A percentile compares a stretch with the other conserved stretches of the same genome.
Conservation (phyloP, 352 stramenopile species). For the Globisporangium camurandrum region DNA sequence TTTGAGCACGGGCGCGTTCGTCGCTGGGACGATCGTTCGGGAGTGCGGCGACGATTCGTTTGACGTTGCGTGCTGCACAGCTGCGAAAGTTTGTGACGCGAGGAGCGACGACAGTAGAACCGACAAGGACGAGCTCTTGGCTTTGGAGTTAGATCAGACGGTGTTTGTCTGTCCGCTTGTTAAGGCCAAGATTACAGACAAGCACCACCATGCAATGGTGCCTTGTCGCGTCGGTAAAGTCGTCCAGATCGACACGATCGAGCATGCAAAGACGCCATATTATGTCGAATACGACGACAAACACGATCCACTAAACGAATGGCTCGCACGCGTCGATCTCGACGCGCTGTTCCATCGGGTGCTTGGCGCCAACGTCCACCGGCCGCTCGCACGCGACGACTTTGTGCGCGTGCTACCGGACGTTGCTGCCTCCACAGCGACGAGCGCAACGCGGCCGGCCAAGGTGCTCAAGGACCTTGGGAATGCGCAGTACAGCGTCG, state of each 20-base stretch:
- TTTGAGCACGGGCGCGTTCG: slow-evolving; percentile 21
- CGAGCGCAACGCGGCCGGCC: slow-evolving; percentile 14
- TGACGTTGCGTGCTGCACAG: slow-evolving; percentile 35
- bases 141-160: slow-evolving; percentile 15
- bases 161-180: slow-evolving; percentile 34
- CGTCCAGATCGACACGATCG: slow-evolving; percentile 15
- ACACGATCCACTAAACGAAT: slow-evolving; percentile 20
- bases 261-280: slow-evolving; percentile 19
- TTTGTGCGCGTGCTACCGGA: slow-evolving; percentile 24
- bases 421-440: not conserved
- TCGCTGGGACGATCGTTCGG: slow-evolving; percentile 33
- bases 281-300: slow-evolving; percentile 26
- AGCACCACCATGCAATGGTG: slow-evolving; percentile 7
- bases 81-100: slow-evolving; percentile 26
- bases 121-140: slow-evolving; percentile 31
- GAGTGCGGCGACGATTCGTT: slow-evolving; percentile 34
- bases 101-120: slow-evolving; percentile 31
- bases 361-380: slow-evolving; percentile 16
- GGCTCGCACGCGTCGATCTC: slow-evolving; percentile 23
- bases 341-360: slow-evolving; percentile 27
- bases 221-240: slow-evolving; percentile 27
- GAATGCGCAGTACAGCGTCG: slow-evolving; percentile 46
- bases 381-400: slow-evolving; percentile 36
- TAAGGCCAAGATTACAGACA: not conserved
- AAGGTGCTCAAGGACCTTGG: slow-evolving; percentile 29